phyloP scores from a whole-genome alignment of 2,329 filamentous ascomycete genomes.

The Epichloe glyceriae region DNA sequence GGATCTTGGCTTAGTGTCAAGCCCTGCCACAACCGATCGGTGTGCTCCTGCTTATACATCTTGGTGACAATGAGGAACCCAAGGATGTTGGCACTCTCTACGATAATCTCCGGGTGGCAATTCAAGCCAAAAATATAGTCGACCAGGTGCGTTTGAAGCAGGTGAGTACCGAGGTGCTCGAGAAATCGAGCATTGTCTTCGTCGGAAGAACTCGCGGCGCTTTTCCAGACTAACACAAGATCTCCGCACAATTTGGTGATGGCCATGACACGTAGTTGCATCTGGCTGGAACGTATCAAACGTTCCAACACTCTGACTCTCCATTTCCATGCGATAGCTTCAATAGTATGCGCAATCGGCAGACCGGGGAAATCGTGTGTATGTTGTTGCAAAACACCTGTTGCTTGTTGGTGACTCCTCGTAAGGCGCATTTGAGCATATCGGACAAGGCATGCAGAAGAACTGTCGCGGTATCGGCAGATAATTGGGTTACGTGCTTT shows the following conservation, averaged over 20 bases:
- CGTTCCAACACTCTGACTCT: constrained; percentile 55
- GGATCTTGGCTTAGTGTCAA: constrained; percentile 73
- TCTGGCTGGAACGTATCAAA: constrained; percentile 71
- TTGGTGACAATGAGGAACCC: constrained; percentile 74
- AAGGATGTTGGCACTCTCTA: constrained; percentile 68
- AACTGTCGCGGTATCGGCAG: constrained; percentile 27
- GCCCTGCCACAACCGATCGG: constrained; percentile 73
- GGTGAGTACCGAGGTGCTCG: constrained; percentile 53
- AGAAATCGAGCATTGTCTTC: constrained; percentile 37
- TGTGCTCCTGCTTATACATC: constrained; percentile 58
- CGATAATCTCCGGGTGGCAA: constrained; percentile 83
- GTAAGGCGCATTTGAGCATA: constrained; percentile 30
- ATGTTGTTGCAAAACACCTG: constrained; percentile 15
- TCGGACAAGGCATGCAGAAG: constrained; percentile 29
- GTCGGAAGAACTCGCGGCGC: constrained; percentile 33
- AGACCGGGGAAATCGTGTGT: constrained; percentile 22
- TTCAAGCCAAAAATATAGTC: constrained; percentile 82
- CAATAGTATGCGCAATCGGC: constrained; percentile 24
- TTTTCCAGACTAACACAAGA: constrained; percentile 54
- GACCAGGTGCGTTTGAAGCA: constrained; percentile 59
- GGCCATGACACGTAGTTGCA: constrained; percentile 77
- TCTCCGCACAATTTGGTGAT: constrained; percentile 61
- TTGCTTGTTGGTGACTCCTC: constrained; percentile 23
- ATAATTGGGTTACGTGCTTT: constrained; percentile 40
- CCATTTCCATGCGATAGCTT: constrained; percentile 50